Evolutionary conservation across 805 yeast genomes (phyloP), one percentile per base, ranked within the genome.

Genomic region (Pichia sporocuriosa): DNA sequence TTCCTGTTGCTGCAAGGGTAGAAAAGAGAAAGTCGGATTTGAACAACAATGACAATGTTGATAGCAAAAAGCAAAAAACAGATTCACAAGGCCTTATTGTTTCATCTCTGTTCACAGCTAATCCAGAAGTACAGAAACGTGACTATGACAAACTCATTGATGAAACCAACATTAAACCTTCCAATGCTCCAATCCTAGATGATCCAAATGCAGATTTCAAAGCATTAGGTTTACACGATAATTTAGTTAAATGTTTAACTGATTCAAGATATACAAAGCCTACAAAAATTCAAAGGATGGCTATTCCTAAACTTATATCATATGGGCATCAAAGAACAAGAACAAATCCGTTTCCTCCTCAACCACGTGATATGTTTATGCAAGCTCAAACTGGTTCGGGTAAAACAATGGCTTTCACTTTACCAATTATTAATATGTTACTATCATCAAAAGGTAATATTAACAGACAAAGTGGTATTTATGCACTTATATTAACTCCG

Each of bases 371-470:
- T 62, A 65, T 88, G 42, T 84, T 93, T 51, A 84, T 93, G 35
- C 94, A 88, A 57, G 96, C 99, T 0, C 97, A 94, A 63, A 93
- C 99, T 0, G 99, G 99, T 40, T 89, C 97, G 0, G 99, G 99
- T 62, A 93, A 93, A 62, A 93, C 99, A 0, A 63, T 93, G 42
- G 81, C 97, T 0, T 94, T 84, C 58, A 67, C 82, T 3, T 65
- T 94, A 29, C 99, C 98, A 1, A 80, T 94, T 17, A 61, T 90
- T 48, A 79, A 84, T 49, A 73, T 77, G 45, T 68, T 93, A 32
- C 35, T 50, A 29, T 23, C 36, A 16, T 75, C 87, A 76, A 62
- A 69, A 23, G 76, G 77, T 53, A 64, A 63, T 8, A 58, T 76
- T 40, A 59, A 60, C 32, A 73, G 97, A 51, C 71, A 75, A 13